Evolutionary conservation across 345 rosid genomes (phyloP), one percentile per base, ranked within the genome.

Genomic region (Luvunga scandens): DNA sequence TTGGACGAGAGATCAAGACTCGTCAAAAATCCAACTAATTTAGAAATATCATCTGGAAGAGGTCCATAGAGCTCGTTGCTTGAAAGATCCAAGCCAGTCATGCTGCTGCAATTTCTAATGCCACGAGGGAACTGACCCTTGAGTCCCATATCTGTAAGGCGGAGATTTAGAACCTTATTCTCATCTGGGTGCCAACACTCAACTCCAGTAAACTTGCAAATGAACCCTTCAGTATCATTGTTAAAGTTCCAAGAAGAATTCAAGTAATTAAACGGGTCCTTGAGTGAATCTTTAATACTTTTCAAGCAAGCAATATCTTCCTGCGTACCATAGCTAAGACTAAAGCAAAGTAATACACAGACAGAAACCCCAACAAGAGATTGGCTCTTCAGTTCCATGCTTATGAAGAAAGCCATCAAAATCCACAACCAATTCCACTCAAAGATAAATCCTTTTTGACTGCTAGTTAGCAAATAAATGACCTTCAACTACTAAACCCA

Each of bases 121-220:
- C 84, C 92, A 4, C 0, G 60, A 81, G 98, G 98, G 79, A 95
- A 95, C 81, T 0, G 16, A 48, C 98, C 98, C 39, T 59, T 75
- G 60, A 95, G 93, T 33, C 90, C 97, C 89, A 70, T 85, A 79
- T 88, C 91, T 1, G 89, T 68, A 33, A 95, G 93, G 80, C 80
- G 87, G 67, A 95, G 81, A 81, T 87, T 91, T 77, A 95, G 81
- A 61, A 95, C 97, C 79, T 68, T 90, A 81, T 87, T 93, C 89
- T 95, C 98, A 80, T 90, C 95, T 9, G 93, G 95, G 66, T 95
- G 98, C 98, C 98, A 95, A 76, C 98, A 95, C 12, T 90, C 90
- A 50, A 95, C 85, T 45, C 98, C 98, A 16, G 16, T n/a, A 80
- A 93, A 95, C 64, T 78, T 89, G 85, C 98, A 95, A 45, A 93